Evolutionary conservation across 139 green algal genomes (phyloP).

Genomic region (Picochlorum sp.): DNA sequence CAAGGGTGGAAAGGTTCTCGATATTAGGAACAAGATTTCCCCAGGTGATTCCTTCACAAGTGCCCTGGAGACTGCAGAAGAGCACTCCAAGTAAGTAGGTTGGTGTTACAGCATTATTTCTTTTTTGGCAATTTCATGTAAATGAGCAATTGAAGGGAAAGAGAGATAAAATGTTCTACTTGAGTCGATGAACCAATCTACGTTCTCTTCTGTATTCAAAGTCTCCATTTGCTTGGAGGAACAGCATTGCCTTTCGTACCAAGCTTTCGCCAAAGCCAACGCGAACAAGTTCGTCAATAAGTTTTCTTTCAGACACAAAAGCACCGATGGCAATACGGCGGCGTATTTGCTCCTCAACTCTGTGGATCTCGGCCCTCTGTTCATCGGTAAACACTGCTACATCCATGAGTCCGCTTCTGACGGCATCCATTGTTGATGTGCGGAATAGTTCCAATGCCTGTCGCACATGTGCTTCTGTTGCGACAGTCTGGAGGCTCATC

Average conservation of each 20-base stretch:
- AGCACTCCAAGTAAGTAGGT: not conserved
- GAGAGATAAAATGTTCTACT: not conserved
- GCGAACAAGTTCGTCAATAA: slow-evolving; percentile 48
- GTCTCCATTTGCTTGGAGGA: slow-evolving; percentile 30
- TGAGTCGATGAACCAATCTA: slow-evolving; percentile 36
- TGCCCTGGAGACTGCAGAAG: slow-evolving; percentile 9
- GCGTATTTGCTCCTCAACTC: slow-evolving; percentile 67
- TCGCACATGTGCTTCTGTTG: slow-evolving; percentile 64
- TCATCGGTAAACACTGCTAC: slow-evolving; percentile 57
- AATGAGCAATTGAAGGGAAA: not conserved
- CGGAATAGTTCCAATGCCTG: slow-evolving; percentile 81
- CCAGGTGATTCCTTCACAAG: slow-evolving; percentile 22
- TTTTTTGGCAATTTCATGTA: slow-evolving; percentile 4
- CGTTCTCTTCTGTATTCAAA: slow-evolving; percentile 44
- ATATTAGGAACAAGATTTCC: slow-evolving; percentile 20
- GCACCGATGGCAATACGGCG: slow-evolving; percentile 59
- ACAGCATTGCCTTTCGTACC: slow-evolving; percentile 39
- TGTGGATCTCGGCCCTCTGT: slow-evolving; percentile 54
- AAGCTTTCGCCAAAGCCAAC: slow-evolving; percentile 41
- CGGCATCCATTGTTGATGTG: slow-evolving; percentile 66
- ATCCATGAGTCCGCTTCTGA: slow-evolving; percentile 57
- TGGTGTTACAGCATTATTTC: slow-evolving; percentile 3
- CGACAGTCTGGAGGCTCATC: slow-evolving; percentile 73
- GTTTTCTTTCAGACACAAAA: slow-evolving; percentile 47
- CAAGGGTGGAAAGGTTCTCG: slow-evolving; percentile 28